These are phyloP conservation scores for Cryphonectria radicalis DNA, from an alignment of 2,329 filamentous ascomycete species.

Conservation along the genomic window DNA sequence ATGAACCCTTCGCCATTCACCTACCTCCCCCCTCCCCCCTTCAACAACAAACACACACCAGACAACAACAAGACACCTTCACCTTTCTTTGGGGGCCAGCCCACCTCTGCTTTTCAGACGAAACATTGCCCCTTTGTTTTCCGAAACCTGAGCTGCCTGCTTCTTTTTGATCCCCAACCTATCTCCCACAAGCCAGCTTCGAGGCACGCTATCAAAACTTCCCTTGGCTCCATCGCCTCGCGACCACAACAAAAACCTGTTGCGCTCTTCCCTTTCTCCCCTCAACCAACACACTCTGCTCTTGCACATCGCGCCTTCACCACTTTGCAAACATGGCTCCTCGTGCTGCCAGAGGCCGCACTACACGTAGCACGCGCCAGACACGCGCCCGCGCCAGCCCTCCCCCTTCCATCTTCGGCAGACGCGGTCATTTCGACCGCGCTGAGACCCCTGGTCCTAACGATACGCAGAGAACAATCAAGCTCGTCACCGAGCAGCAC, in stretches of 20 bases:
- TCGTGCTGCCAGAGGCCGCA: not conserved
- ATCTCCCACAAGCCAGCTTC: not conserved
- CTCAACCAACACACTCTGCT: not conserved
- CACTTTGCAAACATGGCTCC: constrained; percentile 5
- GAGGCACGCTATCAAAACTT: not conserved
- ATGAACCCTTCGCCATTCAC: not conserved
- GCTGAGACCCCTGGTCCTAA: constrained; percentile 21
- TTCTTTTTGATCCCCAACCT: not conserved
- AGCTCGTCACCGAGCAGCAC: constrained; percentile 90
- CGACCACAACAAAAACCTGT: not conserved
- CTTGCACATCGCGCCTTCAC: not conserved
- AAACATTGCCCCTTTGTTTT: not conserved
- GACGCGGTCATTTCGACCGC: constrained; percentile 3
- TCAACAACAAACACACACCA: not conserved
- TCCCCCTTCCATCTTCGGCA: not conserved
- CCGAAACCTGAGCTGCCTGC: not conserved
- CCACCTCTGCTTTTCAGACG: not conserved
- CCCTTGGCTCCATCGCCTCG: not conserved
- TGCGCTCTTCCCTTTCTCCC: not conserved
- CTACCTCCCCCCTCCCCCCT: not conserved
- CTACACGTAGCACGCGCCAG: not conserved
- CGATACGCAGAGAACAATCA: constrained; percentile 76
- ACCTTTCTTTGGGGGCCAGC: not conserved
- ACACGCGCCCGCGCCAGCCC: not conserved
- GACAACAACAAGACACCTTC: not conserved